Evolutionary conservation across 352 stramenopile species (phyloP).

Genomic region (Pythium brachiatum): DNA sequence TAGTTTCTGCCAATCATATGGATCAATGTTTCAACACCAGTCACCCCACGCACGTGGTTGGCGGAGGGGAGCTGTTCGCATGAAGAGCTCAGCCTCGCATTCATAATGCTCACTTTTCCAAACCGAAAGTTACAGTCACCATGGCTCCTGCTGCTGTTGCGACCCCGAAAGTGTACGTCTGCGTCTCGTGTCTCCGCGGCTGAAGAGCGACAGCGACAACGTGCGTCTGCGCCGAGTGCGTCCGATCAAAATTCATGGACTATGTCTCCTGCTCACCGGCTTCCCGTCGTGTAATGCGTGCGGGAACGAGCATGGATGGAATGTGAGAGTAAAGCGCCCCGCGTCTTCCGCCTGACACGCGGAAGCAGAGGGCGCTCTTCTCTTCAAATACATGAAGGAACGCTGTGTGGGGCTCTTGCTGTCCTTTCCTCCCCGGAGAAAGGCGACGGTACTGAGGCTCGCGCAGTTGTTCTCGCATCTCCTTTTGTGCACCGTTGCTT

Average conservation of each 20-base stretch:
- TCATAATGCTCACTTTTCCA: conserved; percentile 70
- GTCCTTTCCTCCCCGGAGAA: too few relatives aligned
- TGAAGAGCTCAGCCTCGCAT: background rate
- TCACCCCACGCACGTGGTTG: conserved; percentile 16
- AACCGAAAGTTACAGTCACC: conserved; percentile 80
- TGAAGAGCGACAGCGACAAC: conserved; percentile 4
- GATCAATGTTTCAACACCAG: conserved; percentile 2
- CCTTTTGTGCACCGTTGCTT: conserved; percentile 53
- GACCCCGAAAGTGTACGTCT: conserved; percentile 70
- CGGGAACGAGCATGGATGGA: conserved; percentile 55
- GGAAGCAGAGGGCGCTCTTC: conserved; percentile 43
- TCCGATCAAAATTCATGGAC: conserved; percentile 27
- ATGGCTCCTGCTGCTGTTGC: conserved; percentile 66
- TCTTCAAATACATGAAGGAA: conserved; percentile 85
- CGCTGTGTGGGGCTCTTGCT: background rate
- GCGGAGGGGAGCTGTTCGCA: conserved; percentile 7
- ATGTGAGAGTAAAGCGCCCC: conserved; percentile 79
- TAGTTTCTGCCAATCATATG: conserved; percentile 20
- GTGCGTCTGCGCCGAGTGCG: background rate
- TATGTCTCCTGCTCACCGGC: conserved; percentile 24
- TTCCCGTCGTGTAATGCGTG: conserved; percentile 6
- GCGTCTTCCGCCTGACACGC: background rate
- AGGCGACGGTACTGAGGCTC: too few relatives aligned
- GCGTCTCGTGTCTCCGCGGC: conserved; percentile 5
- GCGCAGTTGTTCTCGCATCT: conserved; percentile 46